phyloP scores from a whole-genome alignment of 441 rosid genomes.

The Melianthus villosus region DNA sequence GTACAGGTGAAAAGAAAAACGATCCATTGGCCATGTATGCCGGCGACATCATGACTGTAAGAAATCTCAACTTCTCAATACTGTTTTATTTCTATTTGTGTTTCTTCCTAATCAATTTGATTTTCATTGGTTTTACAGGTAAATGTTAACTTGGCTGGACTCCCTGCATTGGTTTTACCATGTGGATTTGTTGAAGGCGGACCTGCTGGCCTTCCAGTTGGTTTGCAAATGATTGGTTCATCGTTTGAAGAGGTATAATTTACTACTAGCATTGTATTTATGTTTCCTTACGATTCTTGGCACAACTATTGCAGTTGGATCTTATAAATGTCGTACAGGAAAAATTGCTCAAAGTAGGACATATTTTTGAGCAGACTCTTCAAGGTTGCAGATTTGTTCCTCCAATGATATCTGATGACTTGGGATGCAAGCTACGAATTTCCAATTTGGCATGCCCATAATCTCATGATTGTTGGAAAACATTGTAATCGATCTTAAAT shows the following conservation, averaged over 20 bases:
- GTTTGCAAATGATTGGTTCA: conserved; percentile 80
- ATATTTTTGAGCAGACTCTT: conserved; percentile 80
- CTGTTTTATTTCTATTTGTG: conserved; percentile 1
- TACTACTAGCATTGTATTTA: conserved; percentile 1
- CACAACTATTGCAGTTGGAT: not conserved
- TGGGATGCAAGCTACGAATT: too few relatives aligned
- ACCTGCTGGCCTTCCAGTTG: conserved; percentile 57
- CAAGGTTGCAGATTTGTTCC: conserved; percentile 51
- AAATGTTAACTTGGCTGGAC: conserved; percentile 77
- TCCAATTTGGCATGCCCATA: too few relatives aligned
- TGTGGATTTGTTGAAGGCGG: conserved; percentile 76
- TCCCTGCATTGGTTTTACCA: conserved; percentile 81
- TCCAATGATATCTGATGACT: conserved; percentile 25
- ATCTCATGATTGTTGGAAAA: too few relatives aligned
- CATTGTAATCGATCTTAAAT: too few relatives aligned
- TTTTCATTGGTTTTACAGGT: conserved; percentile 44
- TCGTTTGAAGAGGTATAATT: conserved; percentile 64
- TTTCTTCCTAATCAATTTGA: conserved; percentile 7
- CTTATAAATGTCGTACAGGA: conserved; percentile 25
- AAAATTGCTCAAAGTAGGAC: conserved; percentile 56
- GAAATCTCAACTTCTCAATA: not conserved
- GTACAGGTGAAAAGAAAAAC: conserved; percentile 67
- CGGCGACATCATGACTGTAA: conserved; percentile 84
- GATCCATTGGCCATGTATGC: conserved; percentile 94
- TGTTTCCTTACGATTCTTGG: not conserved